Evolutionary conservation across 495 filamentous ascomycete genomes (phyloP), one percentile per base, ranked within the genome.

Genomic region (Cercophora sp.): DNA sequence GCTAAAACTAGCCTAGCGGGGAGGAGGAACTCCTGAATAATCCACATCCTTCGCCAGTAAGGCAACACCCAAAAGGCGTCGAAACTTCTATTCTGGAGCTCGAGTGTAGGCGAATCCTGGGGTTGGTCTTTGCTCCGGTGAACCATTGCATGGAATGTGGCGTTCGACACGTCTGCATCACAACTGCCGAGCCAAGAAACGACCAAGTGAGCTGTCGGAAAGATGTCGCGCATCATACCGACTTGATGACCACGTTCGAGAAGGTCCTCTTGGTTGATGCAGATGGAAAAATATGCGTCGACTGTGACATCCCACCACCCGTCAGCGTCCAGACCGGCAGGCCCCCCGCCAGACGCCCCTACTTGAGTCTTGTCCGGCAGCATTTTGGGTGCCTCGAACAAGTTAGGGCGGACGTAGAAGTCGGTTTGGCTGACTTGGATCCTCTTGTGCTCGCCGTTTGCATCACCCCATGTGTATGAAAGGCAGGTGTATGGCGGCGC

Each of bases 221-320:
- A 45, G 5, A 45, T 45, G 23, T 45, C 42, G 15, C 24, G 42
- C 42, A 45, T 45, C 19, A 45, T 45, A 18, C 24, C 24, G 42
- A 45, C 42, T 27, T 45, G 42, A 15, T 45, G 19, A 3, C 42
- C 42, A 18, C 42, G 42, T 5, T 45, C 23, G 19, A 45, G 42
- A 5, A 5, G 42, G 23, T 45, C 22, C 20, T 25, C 40, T 15
- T 39, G 35, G 35, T 39, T 39, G 35, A 39, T 39, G 35, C 35
- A 39, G n/a, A n/a, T n/a, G n/a, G 15, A 39, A 39, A 10, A 9
- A 5, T 8, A 5, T 5, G 35, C 15, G 35, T 16, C 15, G 6
- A 39, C 8, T 8, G 5, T 8, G 35, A 8, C 35, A 39, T 39
- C 35, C 35, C 35, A 39, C 15, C 35, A 39, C 5, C 35, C 15